These are phyloP conservation scores for Nidularia sp. DNA, from an alignment of 768 basidiomycete genomes.

Conservation along the genomic window DNA sequence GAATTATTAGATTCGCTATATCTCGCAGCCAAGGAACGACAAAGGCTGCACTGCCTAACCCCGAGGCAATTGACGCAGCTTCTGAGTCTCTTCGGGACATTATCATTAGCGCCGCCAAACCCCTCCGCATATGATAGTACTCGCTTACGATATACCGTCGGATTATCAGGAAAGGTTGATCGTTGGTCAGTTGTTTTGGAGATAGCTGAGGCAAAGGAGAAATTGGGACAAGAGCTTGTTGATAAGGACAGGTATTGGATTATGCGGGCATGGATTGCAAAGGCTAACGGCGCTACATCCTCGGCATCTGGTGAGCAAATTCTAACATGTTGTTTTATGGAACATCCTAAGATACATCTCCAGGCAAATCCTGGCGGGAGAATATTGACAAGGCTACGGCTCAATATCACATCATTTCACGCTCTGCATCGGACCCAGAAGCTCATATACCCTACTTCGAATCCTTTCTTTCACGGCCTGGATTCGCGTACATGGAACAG, in stretches of 20 bases:
- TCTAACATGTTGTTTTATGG: neutral
- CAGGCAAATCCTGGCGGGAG: slow-evolving; percentile 12
- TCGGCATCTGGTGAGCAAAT: neutral
- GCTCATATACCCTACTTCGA: slow-evolving; percentile 45
- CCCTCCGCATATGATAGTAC: slow-evolving; percentile 23
- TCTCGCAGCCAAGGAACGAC: slow-evolving; percentile 23
- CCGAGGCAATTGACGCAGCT: slow-evolving; percentile 33
- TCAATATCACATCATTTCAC: slow-evolving; percentile 36
- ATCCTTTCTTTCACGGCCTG: slow-evolving; percentile 26
- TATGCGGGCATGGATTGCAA: slow-evolving; percentile 1
- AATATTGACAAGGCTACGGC: slow-evolving; percentile 27
- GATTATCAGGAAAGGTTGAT: slow-evolving; percentile 10
- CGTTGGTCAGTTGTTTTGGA: slow-evolving; percentile 50
- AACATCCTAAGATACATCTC: neutral
- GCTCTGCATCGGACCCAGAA: slow-evolving; percentile 29
- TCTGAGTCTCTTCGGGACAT: slow-evolving; percentile 45
- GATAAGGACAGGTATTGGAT: slow-evolving; percentile 61
- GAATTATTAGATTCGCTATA: slow-evolving; percentile 32
- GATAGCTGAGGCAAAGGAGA: slow-evolving; percentile 40
- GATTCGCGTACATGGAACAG: slow-evolving; percentile 19
- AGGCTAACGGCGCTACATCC: neutral
- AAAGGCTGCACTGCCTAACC: slow-evolving; percentile 27
- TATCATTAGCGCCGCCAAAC: slow-evolving; percentile 29
- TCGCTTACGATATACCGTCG: slow-evolving; percentile 20
- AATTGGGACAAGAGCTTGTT: slow-evolving; percentile 22